These are phyloP conservation scores for Magnolia changhungtana DNA, from an alignment of 164 flowering plant species.

Conservation along the genomic window DNA sequence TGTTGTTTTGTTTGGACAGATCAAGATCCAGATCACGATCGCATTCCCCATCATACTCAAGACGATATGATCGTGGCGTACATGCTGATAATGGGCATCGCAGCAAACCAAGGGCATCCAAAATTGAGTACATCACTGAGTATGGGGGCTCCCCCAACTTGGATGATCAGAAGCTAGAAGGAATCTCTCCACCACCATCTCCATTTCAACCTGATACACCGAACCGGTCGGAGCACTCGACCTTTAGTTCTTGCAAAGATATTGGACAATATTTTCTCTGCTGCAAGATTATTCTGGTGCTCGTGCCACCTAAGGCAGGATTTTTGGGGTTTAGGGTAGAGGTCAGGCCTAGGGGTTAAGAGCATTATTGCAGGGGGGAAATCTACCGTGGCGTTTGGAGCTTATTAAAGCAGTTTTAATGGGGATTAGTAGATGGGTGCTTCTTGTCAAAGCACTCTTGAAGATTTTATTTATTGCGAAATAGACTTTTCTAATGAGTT, in stretches of 20 bases:
- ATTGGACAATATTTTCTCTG: slow-evolving; percentile 75
- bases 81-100: slow-evolving; percentile 66
- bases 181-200: slow-evolving; percentile 81
- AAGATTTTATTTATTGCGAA: slow-evolving; percentile 19
- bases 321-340: slow-evolving; percentile 48
- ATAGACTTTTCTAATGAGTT: slow-evolving; percentile 5
- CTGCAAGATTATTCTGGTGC: slow-evolving; percentile 62
- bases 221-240: slow-evolving; percentile 99
- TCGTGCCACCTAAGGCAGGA: slow-evolving; percentile 51
- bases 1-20: slow-evolving; percentile 25
- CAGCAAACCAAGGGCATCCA: slow-evolving; percentile 65
- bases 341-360: slow-evolving; percentile 37
- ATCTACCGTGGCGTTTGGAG: slow-evolving; percentile 8
- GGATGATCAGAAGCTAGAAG: slow-evolving; percentile 67
- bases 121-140: slow-evolving; percentile 92
- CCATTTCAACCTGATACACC: slow-evolving; percentile 59
- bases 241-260: slow-evolving; percentile 94
- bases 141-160: slow-evolving; percentile 75
- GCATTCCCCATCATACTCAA: slow-evolving; percentile 71
- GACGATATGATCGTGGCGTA: slow-evolving; percentile 64
- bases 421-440: slow-evolving; percentile 17
- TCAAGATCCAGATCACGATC: slow-evolving; percentile 80
- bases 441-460: slow-evolving; percentile 39
- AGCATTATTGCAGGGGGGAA: slow-evolving; percentile 31
- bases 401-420: slow-evolving; percentile 7